Evolutionary conservation across 1,139 yeast species (phyloP).

Genomic region (Lodderomyces metapsilosis): DNA sequence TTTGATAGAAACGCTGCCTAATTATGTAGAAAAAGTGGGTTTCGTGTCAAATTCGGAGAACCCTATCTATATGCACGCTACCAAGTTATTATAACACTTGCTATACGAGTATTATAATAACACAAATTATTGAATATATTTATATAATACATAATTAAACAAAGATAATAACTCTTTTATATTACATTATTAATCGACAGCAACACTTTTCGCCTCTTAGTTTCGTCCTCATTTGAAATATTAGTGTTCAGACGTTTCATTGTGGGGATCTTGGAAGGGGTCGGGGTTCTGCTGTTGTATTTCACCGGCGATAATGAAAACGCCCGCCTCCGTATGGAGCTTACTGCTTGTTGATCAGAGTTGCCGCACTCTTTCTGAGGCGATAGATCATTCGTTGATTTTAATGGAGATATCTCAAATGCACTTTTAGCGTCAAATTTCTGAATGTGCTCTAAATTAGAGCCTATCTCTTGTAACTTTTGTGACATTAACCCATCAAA

Average conservation of each 20-base stretch:
- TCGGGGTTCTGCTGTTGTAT: conserved; percentile 1
- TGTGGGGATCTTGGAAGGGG: conserved; percentile 12
- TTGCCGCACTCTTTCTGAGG: not conserved
- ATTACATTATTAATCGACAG: conserved; percentile 7
- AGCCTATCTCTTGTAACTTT: conserved; percentile 10
- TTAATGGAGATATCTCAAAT: conserved; percentile 12
- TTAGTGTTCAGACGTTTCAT: conserved; percentile 10
- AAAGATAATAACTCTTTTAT: not conserved
- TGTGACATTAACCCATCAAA: conserved; percentile 4
- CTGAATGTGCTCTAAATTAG: conserved; percentile 12
- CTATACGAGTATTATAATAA: no score
- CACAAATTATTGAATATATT: not conserved
- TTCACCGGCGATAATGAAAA: conserved; percentile 6
- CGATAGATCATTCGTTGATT: conserved; percentile 2
- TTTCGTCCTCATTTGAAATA: conserved; percentile 1
- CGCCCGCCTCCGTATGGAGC: conserved; percentile 3
- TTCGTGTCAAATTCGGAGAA: not conserved
- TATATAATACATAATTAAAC: not conserved
- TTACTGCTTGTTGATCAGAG: not conserved
- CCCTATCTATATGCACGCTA: no score
- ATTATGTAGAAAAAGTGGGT: not conserved
- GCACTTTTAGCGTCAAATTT: conserved; percentile 14
- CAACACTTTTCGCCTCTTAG: conserved; percentile 11
- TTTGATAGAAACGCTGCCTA: no score
- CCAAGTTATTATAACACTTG: no score